These are phyloP conservation scores for Blastomyces parvus DNA, from an alignment of 2,329 filamentous ascomycete species.

Conservation along the genomic window DNA sequence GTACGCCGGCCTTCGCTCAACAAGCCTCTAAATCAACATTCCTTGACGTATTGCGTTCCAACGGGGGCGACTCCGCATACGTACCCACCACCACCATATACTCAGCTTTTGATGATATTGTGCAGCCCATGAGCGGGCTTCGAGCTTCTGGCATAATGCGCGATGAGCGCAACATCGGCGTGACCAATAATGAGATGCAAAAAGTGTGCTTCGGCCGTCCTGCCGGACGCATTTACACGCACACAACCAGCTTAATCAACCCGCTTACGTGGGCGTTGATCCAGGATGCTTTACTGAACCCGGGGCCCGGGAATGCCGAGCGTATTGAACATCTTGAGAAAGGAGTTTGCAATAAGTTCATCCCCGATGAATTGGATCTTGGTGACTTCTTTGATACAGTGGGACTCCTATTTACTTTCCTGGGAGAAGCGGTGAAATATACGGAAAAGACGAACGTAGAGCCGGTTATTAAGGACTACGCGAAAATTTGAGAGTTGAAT, in stretches of 20 bases:
- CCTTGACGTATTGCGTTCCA: slow-evolving; percentile 34
- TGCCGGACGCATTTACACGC: slow-evolving; percentile 38
- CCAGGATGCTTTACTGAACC: slow-evolving; percentile 15
- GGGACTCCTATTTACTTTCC: background rate
- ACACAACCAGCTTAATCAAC: slow-evolving; percentile 42
- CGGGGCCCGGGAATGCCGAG: background rate
- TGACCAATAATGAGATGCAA: slow-evolving; percentile 43
- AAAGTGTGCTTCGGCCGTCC: slow-evolving; percentile 27
- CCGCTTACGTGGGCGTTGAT: slow-evolving; percentile 32
- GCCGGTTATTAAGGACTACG: background rate
- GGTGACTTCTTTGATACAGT: background rate
- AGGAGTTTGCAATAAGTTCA: background rate
- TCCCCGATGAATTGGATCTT: background rate
- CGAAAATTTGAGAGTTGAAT: background rate
- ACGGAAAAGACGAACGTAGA: background rate
- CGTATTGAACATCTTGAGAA: background rate
- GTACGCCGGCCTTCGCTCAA: slow-evolving; percentile 36
- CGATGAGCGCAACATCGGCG: slow-evolving; percentile 39
- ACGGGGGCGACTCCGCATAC: slow-evolving; percentile 44
- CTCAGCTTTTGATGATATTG: slow-evolving; percentile 43
- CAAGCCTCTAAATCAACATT: slow-evolving; percentile 40
- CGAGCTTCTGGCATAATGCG: slow-evolving; percentile 40
- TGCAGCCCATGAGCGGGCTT: slow-evolving; percentile 41
- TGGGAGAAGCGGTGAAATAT: background rate
- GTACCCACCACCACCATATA: slow-evolving; percentile 49